Evolutionary conservation across 1,139 yeast genomes (phyloP), one percentile per base, ranked within the genome.

Genomic region (Debaryomyces robertsiae): DNA sequence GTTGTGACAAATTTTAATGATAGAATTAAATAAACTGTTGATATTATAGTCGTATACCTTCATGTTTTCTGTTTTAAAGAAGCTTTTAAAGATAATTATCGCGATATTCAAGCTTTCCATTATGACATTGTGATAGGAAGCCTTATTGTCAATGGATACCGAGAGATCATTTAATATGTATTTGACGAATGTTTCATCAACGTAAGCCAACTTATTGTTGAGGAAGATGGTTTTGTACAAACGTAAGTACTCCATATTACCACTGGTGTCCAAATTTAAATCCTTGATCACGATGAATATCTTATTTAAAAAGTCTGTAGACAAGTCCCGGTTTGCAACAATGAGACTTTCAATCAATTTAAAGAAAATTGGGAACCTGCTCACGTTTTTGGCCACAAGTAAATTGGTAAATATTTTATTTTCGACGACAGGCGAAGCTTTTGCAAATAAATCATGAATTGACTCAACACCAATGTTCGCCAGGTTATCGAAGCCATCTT

Each of bases 31-130:
- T 29, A 56, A 42, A 3, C 19, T 13, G 3, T 40, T 33, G 15
- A 61, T 53, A 4, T 51, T 39, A 1, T 36, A 40, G 2, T 53
- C 57, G 29, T 64, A 57, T 4, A 39, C 45, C 4, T 50, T 44
- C 11, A 60, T 52, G 46, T 48, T 25, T 49, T 42, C 30, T 37
- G 25, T 39, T 32, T 32, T 45, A 39, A 42, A 46, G 3, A 57
- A 47, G 25, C 56, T 47, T 31, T 63, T 54, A 43, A 74, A 58
- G 3, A 77, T 50, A 3, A 61, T 60, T 32, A 61, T 59, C 9
- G 76, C 57, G 2, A 77, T 67, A 34, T 58, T 67, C 30, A 82
- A 61, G 9, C 79, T 75, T 45, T 81, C 84, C 11, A 69, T 57
- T 9, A 80, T 67, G 24, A 79, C 67, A 50, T 77, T 80, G 53